phyloP scores from a whole-genome alignment of 2,329 filamentous ascomycete species.

The Pochonia chlamydosporia region DNA sequence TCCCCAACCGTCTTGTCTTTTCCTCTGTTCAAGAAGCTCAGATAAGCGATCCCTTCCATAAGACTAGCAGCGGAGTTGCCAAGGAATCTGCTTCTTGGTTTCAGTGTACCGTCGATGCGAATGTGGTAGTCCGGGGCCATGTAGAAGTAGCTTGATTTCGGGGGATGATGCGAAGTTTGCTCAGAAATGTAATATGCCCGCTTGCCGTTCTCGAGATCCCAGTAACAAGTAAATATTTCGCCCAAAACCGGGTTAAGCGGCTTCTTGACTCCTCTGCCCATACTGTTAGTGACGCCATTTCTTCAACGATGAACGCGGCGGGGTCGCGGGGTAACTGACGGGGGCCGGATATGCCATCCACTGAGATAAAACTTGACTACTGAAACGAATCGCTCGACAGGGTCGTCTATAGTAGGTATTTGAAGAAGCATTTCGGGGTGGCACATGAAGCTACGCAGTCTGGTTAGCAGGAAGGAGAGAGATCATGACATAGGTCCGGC shows the following conservation, averaged over 20 bases:
- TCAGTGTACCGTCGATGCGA: conserved; percentile 90
- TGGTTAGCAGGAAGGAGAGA: background rate
- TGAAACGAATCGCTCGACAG: conserved; percentile 80
- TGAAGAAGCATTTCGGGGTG: conserved; percentile 92
- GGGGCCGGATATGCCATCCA: conserved; percentile 97
- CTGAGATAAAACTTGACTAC: conserved; percentile 98
- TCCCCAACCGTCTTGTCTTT: conserved; percentile 62
- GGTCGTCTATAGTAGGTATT: conserved; percentile 83
- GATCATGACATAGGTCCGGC: background rate
- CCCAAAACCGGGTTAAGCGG: conserved; percentile 94
- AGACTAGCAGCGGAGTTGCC: conserved; percentile 96
- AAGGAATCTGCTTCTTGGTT: conserved; percentile 89
- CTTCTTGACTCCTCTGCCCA: conserved; percentile 85
- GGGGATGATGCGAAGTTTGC: conserved; percentile 96
- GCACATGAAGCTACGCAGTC: conserved; percentile 80
- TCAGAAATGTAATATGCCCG: conserved; percentile 94
- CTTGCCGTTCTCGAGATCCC: conserved; percentile 81
- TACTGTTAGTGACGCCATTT: conserved; percentile 1
- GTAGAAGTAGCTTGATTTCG: conserved; percentile 99
- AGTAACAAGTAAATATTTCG: conserved; percentile 92
- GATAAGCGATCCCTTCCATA: conserved; percentile 93
- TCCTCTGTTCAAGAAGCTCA: conserved; percentile 76
- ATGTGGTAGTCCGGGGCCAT: conserved; percentile 93
- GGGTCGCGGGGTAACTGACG: conserved; percentile 51
- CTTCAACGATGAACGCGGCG: background rate